Percentiles rank a stretch among this genome's conserved stretches.
These are phyloP conservation scores for Diaporthe aspalathi DNA, from an alignment of 2,329 filamentous ascomycete species.

Conservation along the genomic window DNA sequence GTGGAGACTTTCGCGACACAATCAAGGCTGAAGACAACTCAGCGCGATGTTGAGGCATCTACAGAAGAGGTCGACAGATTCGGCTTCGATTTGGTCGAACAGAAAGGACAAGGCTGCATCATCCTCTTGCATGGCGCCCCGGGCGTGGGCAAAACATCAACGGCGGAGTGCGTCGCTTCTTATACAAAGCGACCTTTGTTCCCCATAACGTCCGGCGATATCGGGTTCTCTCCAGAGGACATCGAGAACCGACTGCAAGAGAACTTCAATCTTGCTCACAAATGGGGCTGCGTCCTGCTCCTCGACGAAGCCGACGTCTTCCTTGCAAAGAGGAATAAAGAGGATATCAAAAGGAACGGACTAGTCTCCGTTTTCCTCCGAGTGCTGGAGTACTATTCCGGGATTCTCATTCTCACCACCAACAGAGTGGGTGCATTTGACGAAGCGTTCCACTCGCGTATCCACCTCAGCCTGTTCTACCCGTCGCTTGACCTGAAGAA, in stretches of 20 bases:
- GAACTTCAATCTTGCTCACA: slow-evolving; percentile 41
- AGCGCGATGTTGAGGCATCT: neutral
- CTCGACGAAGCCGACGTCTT: slow-evolving; percentile 39
- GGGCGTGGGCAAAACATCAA: neutral
- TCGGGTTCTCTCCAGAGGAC: slow-evolving; percentile 47
- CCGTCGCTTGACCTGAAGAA: slow-evolving; percentile 41
- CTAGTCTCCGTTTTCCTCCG: slow-evolving; percentile 48
- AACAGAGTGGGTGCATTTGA: slow-evolving; percentile 56
- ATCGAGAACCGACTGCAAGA: slow-evolving; percentile 46
- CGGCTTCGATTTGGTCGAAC: neutral
- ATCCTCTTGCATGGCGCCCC: neutral
- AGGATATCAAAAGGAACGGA: slow-evolving; percentile 46
- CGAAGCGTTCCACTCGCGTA: slow-evolving; percentile 54
- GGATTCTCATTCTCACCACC: slow-evolving; percentile 55
- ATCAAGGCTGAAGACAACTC: neutral
- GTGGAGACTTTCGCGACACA: neutral
- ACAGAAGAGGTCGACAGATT: neutral
- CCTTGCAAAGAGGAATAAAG: slow-evolving; percentile 31
- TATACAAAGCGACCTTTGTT: slow-evolving; percentile 16
- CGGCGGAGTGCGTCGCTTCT: slow-evolving; percentile 16
- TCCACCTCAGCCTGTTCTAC: slow-evolving; percentile 52
- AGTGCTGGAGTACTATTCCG: slow-evolving; percentile 51
- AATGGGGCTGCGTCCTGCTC: slow-evolving; percentile 43
- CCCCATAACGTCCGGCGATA: slow-evolving; percentile 42
- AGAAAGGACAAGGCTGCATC: neutral